A percentile compares a stretch with the other conserved stretches of the same genome.
Conservation (phyloP, 2,329 filamentous ascomycete genomes). For the Mycosphaerella sp. region DNA sequence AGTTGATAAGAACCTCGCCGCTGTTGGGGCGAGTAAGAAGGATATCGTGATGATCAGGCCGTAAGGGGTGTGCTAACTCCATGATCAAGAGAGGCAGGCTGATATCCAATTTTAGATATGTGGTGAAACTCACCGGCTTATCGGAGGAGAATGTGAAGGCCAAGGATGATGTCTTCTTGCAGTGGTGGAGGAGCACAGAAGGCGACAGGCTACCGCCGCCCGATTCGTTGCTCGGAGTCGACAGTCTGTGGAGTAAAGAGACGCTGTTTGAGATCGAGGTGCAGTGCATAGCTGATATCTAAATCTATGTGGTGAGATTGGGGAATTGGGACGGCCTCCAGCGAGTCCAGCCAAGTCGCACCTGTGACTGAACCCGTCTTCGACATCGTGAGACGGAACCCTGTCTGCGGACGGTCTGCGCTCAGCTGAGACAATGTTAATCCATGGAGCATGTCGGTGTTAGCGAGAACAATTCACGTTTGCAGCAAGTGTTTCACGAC, state of each 20-base stretch:
- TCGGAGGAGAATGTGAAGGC: slow-evolving; percentile 10
- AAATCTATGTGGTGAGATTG: not conserved
- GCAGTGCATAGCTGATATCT: slow-evolving; percentile 12
- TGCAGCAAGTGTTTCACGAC: not conserved
- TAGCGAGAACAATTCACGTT: too few relatives aligned
- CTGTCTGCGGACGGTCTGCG: too few relatives aligned
- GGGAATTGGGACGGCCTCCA: not conserved
- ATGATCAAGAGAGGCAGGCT: not conserved
- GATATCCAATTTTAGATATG: slow-evolving; percentile 8
- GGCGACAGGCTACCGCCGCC: slow-evolving; percentile 13
- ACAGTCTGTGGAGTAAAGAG: slow-evolving; percentile 18
- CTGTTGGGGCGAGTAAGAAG: slow-evolving; percentile 14
- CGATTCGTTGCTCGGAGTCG: slow-evolving; percentile 17
- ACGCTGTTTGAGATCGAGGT: slow-evolving; percentile 17
- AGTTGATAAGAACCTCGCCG: slow-evolving; percentile 16
- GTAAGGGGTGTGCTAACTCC: not conserved
- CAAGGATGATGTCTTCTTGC: slow-evolving; percentile 8
- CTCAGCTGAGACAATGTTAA: too few relatives aligned
- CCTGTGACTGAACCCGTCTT: too few relatives aligned
- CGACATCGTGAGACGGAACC: too few relatives aligned
- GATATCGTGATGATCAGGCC: slow-evolving; percentile 21
- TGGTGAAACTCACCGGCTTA: slow-evolving; percentile 15
- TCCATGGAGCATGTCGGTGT: too few relatives aligned
- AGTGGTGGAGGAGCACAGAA: slow-evolving; percentile 19
- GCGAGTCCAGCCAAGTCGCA: too few relatives aligned